Percentiles rank a stretch among this genome's conserved stretches.
Evolutionary conservation across 805 yeast species (phyloP).

Genomic region (Saccharomycopsis sp.): DNA sequence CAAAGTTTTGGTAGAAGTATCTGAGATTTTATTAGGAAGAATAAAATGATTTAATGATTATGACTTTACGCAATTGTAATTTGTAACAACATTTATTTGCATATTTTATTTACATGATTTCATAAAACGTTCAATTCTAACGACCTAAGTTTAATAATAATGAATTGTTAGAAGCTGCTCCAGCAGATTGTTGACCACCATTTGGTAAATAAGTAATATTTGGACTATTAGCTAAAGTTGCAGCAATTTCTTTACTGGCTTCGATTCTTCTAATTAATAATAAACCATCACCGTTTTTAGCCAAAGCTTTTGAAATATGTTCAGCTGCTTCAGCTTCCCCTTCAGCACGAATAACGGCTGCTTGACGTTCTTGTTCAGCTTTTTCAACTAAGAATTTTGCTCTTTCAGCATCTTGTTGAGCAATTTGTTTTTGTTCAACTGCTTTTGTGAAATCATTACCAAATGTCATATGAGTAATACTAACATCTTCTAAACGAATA

Average conservation of each 20-base stretch:
- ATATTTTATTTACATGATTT: too few relatives aligned
- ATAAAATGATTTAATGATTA: too few relatives aligned
- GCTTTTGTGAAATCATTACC: conserved; percentile 97
- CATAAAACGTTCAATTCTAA: too few relatives aligned
- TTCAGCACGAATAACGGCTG: conserved; percentile 91
- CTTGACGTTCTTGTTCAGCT: conserved; percentile 96
- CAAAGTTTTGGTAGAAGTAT: conserved; percentile 2
- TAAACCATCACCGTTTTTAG: conserved; percentile 93
- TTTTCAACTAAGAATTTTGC: conserved; percentile 88
- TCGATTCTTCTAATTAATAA: conserved; percentile 90
- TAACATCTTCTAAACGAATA: conserved; percentile 89
- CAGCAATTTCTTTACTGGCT: conserved; percentile 93
- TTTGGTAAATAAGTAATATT: conserved; percentile 85
- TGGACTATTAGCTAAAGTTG: conserved; percentile 69
- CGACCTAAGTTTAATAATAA: conserved; percentile 18
- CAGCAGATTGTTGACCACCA: conserved; percentile 3
- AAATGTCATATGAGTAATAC: conserved; percentile 95
- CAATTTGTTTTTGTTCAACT: conserved; percentile 97
- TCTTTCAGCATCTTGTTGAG: conserved; percentile 98
- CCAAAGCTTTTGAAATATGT: conserved; percentile 81
- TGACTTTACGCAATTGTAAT: too few relatives aligned
- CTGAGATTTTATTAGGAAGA: too few relatives aligned
- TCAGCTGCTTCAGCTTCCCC: conserved; percentile 99
- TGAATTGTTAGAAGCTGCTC: conserved; percentile 6
- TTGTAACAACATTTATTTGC: too few relatives aligned